Base-by-base conservation (phyloP, 2,329 filamentous ascomycete genomes). In the Lecanicillium sp. region DNA sequence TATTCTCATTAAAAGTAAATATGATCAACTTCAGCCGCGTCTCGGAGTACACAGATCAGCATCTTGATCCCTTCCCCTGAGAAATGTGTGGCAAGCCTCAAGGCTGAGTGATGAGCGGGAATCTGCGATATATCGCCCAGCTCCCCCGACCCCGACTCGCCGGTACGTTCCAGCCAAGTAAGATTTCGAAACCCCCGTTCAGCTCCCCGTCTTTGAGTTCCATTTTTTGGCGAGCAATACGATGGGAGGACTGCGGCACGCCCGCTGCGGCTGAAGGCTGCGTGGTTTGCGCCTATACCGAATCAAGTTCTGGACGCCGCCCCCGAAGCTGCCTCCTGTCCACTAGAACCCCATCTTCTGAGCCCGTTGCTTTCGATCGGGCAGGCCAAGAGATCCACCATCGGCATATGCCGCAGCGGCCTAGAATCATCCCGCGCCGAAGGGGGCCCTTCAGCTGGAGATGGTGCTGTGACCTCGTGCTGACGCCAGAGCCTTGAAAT, bases 341-440 rank as follows among this genome's bases (percentile, higher is more conserved):
- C 45, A 48, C 29, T 48, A 17, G 26, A 12, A 23, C 29, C 29
- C 38, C 45, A 42, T 29, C 23, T 36, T 48, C 45, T 30, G 23
- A 3, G 15, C 29, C 44, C 36, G 36, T 40, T 39, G 35, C 35
- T 14, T 11, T 14, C 45, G 45, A 48, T 48, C 37, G 15, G 10
- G n/a, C 5, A 41, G 44, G 36, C 36, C 37, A 48, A 41, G 44
- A 46, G 44, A 46, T 46, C 44, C 44, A 39, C 44, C 44, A 48
- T 48, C 29, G 30, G 37, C 30, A 5, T 20, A 3, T 33, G 19
- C 40, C 40, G 39, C 7, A n/a, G 24, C 15, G 17, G 29, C 29
- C 29, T 24, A 33, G 41, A 26, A 43, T 21, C 30, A 33, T n/a
- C n/a, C n/a, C n/a, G n/a, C n/a, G n/a, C n/a, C n/a, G n/a, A n/a